A percentile compares a stretch with the other conserved stretches of the same genome.
Conservation (phyloP, 495 filamentous ascomycete species). For the Podospora didyma region DNA sequence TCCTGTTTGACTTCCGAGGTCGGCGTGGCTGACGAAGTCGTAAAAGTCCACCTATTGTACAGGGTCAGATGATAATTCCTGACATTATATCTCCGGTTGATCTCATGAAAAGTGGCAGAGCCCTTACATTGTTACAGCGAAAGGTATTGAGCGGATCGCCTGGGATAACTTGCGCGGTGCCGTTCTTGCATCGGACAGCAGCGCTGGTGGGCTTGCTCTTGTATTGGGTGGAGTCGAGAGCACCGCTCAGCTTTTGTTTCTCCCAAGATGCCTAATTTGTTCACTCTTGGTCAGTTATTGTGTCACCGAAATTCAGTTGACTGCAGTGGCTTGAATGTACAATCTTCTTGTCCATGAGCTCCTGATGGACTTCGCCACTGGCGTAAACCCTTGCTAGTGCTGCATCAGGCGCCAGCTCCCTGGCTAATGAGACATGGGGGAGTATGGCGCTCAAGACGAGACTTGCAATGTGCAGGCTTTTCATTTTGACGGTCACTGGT, state of each 20-base stretch:
- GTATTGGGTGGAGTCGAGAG: slow-evolving; percentile 34
- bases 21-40: slow-evolving; percentile 49
- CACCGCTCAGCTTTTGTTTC: slow-evolving; percentile 27
- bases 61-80: not conserved
- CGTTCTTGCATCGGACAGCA: slow-evolving; percentile 39
- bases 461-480: no score
- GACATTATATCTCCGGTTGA: no score
- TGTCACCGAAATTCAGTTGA: not conserved
- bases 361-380: slow-evolving; percentile 39
- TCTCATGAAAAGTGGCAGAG: not conserved
- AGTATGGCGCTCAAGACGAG: no score
- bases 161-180: slow-evolving; percentile 36
- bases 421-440: slow-evolving; percentile 22
- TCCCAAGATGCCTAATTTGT: slow-evolving; percentile 29
- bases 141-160: slow-evolving; percentile 45
- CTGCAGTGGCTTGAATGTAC: slow-evolving; percentile 7
- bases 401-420: slow-evolving; percentile 25
- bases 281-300: not conserved
- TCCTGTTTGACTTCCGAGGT: slow-evolving; percentile 42
- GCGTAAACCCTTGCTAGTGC: slow-evolving; percentile 32
- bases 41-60: slow-evolving; percentile 41
- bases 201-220: slow-evolving; percentile 25
- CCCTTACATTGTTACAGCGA: slow-evolving; percentile 45
- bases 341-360: slow-evolving; percentile 42
- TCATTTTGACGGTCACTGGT: no score